Conservation (phyloP, 129 eudicot genomes). For the Logfia minima region DNA sequence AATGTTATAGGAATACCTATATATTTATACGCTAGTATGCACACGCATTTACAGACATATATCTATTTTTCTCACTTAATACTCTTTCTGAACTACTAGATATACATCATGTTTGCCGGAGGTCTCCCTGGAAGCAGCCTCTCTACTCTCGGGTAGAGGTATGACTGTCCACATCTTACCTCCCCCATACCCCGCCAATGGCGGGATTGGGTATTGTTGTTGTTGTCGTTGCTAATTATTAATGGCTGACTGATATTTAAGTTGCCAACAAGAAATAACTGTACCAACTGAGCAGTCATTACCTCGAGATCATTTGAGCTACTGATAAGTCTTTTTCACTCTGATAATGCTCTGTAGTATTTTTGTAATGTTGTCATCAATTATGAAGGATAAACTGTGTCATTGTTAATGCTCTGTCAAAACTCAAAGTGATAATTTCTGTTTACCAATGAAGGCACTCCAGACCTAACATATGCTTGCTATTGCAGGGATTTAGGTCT, state of each 20-base stretch:
- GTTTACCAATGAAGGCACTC: slow-evolving; percentile 1
- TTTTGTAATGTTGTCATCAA: neutral
- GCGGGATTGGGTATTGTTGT: too few relatives aligned
- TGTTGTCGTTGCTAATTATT: neutral
- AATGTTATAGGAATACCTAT: too few relatives aligned
- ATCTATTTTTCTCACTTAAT: too few relatives aligned
- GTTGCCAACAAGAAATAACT: neutral
- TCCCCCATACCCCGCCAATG: too few relatives aligned
- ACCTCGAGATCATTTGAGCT: slow-evolving; percentile 11
- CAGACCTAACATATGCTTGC: slow-evolving; percentile 16
- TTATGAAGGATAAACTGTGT: neutral
- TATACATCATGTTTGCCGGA: too few relatives aligned
- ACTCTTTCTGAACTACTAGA: too few relatives aligned
- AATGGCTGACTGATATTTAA: slow-evolving; percentile 3
- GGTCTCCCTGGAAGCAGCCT: too few relatives aligned
- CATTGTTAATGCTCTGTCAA: neutral
- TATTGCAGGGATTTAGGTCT: slow-evolving; percentile 75
- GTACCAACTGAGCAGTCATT: neutral
- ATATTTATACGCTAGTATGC: too few relatives aligned
- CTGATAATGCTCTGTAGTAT: neutral
- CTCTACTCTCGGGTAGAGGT: too few relatives aligned
- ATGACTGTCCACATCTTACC: too few relatives aligned
- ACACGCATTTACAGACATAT: too few relatives aligned
- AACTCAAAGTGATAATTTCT: neutral
- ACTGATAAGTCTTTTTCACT: slow-evolving; percentile 1